Conservation (phyloP, 1,139 yeast genomes). For the Ogataea hybrid region DNA sequence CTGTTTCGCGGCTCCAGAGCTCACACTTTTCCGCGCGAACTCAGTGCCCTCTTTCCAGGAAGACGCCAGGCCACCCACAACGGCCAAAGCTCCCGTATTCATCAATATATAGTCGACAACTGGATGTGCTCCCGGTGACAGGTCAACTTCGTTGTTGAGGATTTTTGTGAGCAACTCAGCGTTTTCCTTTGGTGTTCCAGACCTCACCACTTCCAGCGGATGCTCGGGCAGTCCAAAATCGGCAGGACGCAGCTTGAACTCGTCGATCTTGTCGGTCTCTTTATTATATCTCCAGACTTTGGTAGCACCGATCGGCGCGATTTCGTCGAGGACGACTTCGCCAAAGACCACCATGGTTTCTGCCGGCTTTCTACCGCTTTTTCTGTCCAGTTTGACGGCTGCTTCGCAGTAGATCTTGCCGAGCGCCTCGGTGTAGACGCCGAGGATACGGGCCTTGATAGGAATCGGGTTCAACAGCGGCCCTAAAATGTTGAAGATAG, state of each 20-base stretch:
- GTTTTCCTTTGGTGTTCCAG: constrained; percentile 87
- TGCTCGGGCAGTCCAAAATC: constrained; percentile 85
- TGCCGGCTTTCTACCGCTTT: constrained; percentile 43
- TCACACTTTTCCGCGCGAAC: constrained; percentile 67
- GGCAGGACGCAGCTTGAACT: constrained; percentile 50
- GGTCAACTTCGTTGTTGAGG: constrained; percentile 36
- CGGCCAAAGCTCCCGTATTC: constrained; percentile 86
- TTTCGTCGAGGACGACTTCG: constrained; percentile 85
- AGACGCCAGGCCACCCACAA: constrained; percentile 64
- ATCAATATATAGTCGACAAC: constrained; percentile 81
- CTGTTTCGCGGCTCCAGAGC: constrained; percentile 59
- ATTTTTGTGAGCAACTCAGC: constrained; percentile 58
- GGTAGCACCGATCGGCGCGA: constrained; percentile 83
- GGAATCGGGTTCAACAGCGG: constrained; percentile 93
- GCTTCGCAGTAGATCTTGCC: constrained; percentile 87
- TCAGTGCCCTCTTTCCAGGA: constrained; percentile 77
- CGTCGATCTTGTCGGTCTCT: constrained; percentile 40
- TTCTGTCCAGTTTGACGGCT: constrained; percentile 54
- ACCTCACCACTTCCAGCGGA: constrained; percentile 60
- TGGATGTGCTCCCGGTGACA: constrained; percentile 47
- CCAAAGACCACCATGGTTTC: constrained; percentile 89
- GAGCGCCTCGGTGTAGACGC: constrained; percentile 76
- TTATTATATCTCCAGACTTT: constrained; percentile 71
- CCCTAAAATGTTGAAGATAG: constrained; percentile 90
- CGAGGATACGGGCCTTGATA: constrained; percentile 75